A percentile compares a stretch with the other conserved stretches of the same genome.
Conservation (phyloP, 495 filamentous ascomycete genomes). For the Aspergillus cristatus region DNA sequence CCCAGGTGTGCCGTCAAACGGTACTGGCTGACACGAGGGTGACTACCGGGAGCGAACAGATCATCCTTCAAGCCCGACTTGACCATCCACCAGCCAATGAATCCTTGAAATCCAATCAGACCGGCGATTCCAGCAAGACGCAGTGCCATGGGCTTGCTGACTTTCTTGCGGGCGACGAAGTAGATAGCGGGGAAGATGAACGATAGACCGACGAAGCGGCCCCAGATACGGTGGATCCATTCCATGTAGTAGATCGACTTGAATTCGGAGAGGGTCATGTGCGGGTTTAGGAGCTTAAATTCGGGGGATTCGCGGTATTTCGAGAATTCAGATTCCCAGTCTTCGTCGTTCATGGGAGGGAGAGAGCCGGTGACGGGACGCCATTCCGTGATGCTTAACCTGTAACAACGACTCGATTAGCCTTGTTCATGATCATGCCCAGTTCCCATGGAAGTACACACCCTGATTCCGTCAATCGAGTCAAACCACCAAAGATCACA, state of each 20-base stretch:
- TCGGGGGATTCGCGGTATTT: slow-evolving; percentile 89
- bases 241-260: slow-evolving; percentile 99
- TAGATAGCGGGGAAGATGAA: slow-evolving; percentile 83
- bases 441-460: slow-evolving; percentile 29
- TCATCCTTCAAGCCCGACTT: slow-evolving; percentile 92
- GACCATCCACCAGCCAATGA: slow-evolving; percentile 99
- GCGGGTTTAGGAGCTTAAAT: slow-evolving; percentile 78
- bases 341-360: slow-evolving; percentile 63
- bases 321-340: slow-evolving; percentile 87
- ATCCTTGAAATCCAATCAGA: slow-evolving; percentile 90
- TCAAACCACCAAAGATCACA: slow-evolving; percentile 90
- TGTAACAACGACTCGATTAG: slow-evolving; percentile 29
- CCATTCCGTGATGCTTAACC: slow-evolving; percentile 99
- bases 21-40: slow-evolving; percentile 91
- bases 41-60: slow-evolving; percentile 79
- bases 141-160: slow-evolving; percentile 65
- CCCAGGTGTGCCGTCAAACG: slow-evolving; percentile 82
- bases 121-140: slow-evolving; percentile 75
- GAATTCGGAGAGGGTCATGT: slow-evolving; percentile 87
- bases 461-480: slow-evolving; percentile 92
- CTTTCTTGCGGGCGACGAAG: slow-evolving; percentile 74
- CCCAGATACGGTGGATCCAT: slow-evolving; percentile 95
- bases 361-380: slow-evolving; percentile 87
- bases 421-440: not conserved
- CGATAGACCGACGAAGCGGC: slow-evolving; percentile 80